These are phyloP conservation scores for Scedosporium boydii DNA, from an alignment of 2,329 filamentous ascomycete species.

Conservation along the genomic window DNA sequence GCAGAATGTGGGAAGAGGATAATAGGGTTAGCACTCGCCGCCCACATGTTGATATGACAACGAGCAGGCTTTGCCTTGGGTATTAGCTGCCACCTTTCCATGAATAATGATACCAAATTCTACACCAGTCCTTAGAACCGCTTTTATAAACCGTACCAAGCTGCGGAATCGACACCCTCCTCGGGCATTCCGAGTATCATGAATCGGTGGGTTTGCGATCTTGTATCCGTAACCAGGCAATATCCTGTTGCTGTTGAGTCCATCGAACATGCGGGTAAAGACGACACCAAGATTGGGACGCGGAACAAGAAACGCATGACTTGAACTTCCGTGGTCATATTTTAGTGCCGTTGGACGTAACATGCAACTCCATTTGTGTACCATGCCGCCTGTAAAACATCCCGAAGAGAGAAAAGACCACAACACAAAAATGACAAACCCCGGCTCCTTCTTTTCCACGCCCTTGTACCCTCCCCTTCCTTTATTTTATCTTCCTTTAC, in stretches of 20 bases:
- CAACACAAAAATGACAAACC: neutral
- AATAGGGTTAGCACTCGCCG: too few species aligned
- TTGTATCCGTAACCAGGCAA: neutral
- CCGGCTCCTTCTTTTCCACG: neutral
- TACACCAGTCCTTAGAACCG: neutral
- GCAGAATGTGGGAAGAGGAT: too few species aligned
- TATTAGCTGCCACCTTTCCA: neutral
- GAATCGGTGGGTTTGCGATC: neutral
- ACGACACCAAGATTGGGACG: neutral
- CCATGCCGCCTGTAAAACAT: conserved; percentile 9
- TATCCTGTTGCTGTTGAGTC: too few species aligned
- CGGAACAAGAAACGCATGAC: neutral
- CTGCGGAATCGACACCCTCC: too few species aligned
- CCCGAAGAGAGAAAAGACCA: conserved; percentile 4
- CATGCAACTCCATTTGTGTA: conserved; percentile 8
- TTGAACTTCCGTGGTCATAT: conserved; percentile 7
- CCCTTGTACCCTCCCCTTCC: neutral
- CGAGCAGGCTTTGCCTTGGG: neutral
- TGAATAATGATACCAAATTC: neutral
- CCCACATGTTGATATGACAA: too few species aligned
- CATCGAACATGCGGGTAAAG: neutral
- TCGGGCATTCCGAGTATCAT: too few species aligned
- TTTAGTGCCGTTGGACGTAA: conserved; percentile 4
- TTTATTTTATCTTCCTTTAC: conserved; percentile 29
- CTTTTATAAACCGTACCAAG: too few species aligned